Evolutionary conservation across 306 rosid species (phyloP), one percentile per base, ranked within the genome.

Genomic region (Crataegus laevigata): DNA sequence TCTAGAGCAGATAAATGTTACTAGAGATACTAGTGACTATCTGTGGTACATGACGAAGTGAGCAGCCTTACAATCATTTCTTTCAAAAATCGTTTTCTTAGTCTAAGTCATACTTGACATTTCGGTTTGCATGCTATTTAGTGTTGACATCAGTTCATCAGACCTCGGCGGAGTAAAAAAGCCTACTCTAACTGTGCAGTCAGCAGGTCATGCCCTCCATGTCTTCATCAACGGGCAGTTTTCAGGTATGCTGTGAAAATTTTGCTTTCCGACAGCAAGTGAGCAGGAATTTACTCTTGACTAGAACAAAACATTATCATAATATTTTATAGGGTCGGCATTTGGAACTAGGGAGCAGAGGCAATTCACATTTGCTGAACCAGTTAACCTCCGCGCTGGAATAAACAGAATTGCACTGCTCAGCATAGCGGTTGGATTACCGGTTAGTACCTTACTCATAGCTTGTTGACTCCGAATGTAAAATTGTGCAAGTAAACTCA

Each of bases 1-100:
- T 74, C 43, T 92, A 72, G 99, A 94, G 80, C 99, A 94, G 83
- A 74, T 94, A 68, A 83, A 82, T 61, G 86, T 86, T 71, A 94
- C 98, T 10, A 87, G 96, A 84, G 98, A 94, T 62, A 26, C 84
- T 14, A 94, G 87, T 81, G 99, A 94, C 79, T 94, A 94, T 77
- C 87, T 94, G 29, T 94, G 99, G 99, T 94, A 92, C 88, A 90
- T 82, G 75, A 94, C 96, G 68, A 92, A 91, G 99, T 94, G 76
- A 81, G 93, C 54, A 72, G 34, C 69, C 77, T 18, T 51, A 28
- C 60, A 42, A 42, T 42, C 3, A 36, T 21, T 9, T 67, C 50
- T 25, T 50, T 32, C 30, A 42, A 68, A 69, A 47, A 22, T 12
- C 19, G 43, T 36, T n/a, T n/a, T 65, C 50, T 65, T 19, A 65